Evolutionary conservation across 1,284 basidiomycete genomes (phyloP).

Genomic region (Irpex sp.): DNA sequence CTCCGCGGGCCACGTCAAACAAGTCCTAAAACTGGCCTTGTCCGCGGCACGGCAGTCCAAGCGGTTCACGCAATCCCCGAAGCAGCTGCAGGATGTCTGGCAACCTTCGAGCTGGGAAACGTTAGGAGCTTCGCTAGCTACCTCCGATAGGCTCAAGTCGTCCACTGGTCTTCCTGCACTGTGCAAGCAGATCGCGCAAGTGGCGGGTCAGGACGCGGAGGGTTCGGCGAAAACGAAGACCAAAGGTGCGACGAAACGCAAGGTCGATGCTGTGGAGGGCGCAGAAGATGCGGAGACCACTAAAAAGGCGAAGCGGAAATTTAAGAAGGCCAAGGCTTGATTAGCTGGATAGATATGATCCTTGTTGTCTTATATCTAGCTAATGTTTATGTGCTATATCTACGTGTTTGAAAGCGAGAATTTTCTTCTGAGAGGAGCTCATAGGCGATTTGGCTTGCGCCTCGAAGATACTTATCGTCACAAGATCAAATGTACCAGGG

Average conservation of each 20-base stretch:
- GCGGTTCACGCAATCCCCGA: slow-evolving; percentile 28
- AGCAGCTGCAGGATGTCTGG: slow-evolving; percentile 36
- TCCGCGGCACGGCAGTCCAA: slow-evolving; percentile 65
- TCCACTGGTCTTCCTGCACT: slow-evolving; percentile 41
- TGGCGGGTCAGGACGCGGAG: slow-evolving; percentile 12
- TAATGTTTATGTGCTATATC: neutral
- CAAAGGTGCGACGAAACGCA: slow-evolving; percentile 9
- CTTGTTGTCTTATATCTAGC: neutral
- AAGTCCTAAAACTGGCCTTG: slow-evolving; percentile 73
- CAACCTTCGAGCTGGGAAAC: slow-evolving; percentile 38
- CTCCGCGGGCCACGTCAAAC: slow-evolving; percentile 73
- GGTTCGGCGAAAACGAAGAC: slow-evolving; percentile 10
- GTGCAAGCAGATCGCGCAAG: slow-evolving; percentile 44
- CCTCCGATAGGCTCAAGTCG: slow-evolving; percentile 41
- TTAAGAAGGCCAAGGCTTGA: slow-evolving; percentile 24
- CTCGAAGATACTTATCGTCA: no score
- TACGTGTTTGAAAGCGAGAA: no score
- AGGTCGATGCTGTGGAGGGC: slow-evolving; percentile 8
- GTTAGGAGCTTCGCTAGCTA: slow-evolving; percentile 34
- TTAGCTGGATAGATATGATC: neutral
- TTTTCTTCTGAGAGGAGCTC: no score
- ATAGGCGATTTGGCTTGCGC: no score
- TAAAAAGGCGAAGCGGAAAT: slow-evolving; percentile 50
- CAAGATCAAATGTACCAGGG: no score
- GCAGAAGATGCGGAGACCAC: slow-evolving; percentile 31